Base-by-base conservation (phyloP, 768 basidiomycete species). In the Paxillus rubicundulus region DNA sequence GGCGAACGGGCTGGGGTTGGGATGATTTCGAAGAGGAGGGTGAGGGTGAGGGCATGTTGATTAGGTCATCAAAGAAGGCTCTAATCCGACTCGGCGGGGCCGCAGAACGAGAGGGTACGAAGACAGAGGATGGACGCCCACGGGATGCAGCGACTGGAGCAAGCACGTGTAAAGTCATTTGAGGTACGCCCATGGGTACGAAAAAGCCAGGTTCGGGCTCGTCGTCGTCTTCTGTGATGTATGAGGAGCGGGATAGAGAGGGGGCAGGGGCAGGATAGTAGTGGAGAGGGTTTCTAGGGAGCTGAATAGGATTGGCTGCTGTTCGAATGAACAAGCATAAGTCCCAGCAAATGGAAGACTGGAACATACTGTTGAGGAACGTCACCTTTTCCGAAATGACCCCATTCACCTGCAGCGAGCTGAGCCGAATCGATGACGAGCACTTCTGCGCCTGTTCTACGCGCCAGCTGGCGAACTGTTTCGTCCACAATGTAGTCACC, bases 331-430 rank as follows among this genome's bases (percentile, higher is more conserved):
- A 33, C 33, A 38, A 45, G n/a, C 5, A 43, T 6, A 40, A 2
- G 33, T 2, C 44, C 65, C 48, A 65, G 56, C 16, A 46, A 6
- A 41, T 8, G 39, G 42, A 54, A 24, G 12, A 47, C 9, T 33
- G 1, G 21, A 17, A 45, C 5, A 47, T 5, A 30, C 33, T 6
- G 37, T 12, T 3, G 9, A 46, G 37, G 18, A 57, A 52, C 61
- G 60, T 45, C 47, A 86, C 89, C 88, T 78, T 85, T 80, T 24
- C 93, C 92, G 66, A 92, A 92, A 17, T 79, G 75, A 3, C 93
- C 93, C 76, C 85, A 88, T 67, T 91, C 86, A n/a, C 92, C 91
- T 4, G 92, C 86, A 32, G 89, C 92, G 17, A 96, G 74, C 53
- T 94, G 89, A 9, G 86, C 83, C 3, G 87, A 75, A 72, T 98